Percentiles rank a stretch among this genome's conserved stretches.
phyloP scores from a whole-genome alignment of 169 alveolate species.

The Plasmodium relictum region DNA sequence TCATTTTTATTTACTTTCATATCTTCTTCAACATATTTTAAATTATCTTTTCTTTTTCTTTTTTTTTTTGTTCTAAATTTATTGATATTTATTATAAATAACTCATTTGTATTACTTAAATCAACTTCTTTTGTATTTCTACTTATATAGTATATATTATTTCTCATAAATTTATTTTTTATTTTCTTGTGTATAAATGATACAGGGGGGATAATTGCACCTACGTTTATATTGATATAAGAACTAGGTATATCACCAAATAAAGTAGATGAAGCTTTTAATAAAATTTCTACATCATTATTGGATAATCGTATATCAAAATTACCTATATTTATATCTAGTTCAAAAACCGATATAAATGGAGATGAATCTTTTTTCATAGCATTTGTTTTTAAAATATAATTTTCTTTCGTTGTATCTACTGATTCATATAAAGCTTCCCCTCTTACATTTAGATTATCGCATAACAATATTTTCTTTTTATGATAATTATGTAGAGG shows the following conservation, averaged over 20 bases:
- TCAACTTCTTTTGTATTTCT: background rate
- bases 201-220: constrained; percentile 33
- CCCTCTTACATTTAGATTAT: constrained; percentile 73
- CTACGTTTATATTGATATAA: constrained; percentile 22
- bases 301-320: constrained; percentile 74
- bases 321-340: constrained; percentile 66
- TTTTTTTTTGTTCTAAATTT: constrained; percentile 15
- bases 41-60: background rate
- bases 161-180: constrained; percentile 70
- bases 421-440: constrained; percentile 76
- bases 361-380: constrained; percentile 17
- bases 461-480: constrained; percentile 61
- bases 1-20: background rate
- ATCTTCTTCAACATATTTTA: background rate
- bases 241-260: constrained; percentile 75
- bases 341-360: constrained; percentile 61
- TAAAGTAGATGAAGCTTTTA: constrained; percentile 67
- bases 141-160: constrained; percentile 56
- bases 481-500: constrained; percentile 66
- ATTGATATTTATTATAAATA: constrained; percentile 23
- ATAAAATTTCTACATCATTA: constrained; percentile 73
- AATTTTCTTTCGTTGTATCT: constrained; percentile 50
- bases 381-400: constrained; percentile 27
- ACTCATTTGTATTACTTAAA: background rate
- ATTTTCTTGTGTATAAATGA: constrained; percentile 58